These are phyloP conservation scores for Aschersonia sp. DNA, from an alignment of 2,329 filamentous ascomycete genomes.

Conservation along the genomic window DNA sequence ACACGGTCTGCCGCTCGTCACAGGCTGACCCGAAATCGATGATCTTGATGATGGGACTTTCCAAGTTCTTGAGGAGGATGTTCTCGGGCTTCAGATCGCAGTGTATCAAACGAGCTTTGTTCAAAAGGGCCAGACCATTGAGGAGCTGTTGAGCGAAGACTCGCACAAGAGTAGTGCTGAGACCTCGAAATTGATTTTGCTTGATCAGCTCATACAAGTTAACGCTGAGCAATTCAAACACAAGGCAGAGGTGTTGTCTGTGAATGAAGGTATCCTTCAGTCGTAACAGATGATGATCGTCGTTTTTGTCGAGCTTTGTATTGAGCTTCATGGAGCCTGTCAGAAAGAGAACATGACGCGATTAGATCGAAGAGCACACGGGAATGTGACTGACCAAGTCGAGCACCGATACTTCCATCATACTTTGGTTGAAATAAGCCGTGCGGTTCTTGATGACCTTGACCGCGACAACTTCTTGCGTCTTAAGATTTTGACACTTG, in stretches of 20 bases:
- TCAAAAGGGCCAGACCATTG: constrained; percentile 80
- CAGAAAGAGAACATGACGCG: constrained; percentile 6
- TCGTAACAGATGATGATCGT: constrained; percentile 88
- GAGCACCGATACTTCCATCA: constrained; percentile 99
- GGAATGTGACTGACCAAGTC: constrained; percentile 52
- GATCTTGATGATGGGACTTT: constrained; percentile 98
- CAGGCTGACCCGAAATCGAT: constrained; percentile 98
- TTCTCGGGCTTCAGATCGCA: constrained; percentile 98
- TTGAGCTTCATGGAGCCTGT: constrained; percentile 51
- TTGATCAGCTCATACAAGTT: constrained; percentile 98
- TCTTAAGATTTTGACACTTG: constrained; percentile 97
- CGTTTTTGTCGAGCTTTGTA: constrained; percentile 97
- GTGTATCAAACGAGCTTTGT: constrained; percentile 93
- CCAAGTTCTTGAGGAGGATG: constrained; percentile 91
- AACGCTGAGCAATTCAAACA: constrained; percentile 92
- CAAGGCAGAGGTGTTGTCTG: constrained; percentile 86
- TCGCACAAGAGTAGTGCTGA: constrained; percentile 91
- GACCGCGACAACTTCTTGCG: constrained; percentile 94
- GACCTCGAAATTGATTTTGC: constrained; percentile 94
- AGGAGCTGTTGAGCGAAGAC: constrained; percentile 96
- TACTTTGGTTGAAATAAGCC: constrained; percentile 98
- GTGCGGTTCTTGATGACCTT: constrained; percentile 99
- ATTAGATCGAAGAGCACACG: neutral
- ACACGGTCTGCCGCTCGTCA: constrained; percentile 95
- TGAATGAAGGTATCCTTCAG: constrained; percentile 98